Conservation (phyloP, 129 eudicot genomes). For the Pseudognaphalium luteoalbum region DNA sequence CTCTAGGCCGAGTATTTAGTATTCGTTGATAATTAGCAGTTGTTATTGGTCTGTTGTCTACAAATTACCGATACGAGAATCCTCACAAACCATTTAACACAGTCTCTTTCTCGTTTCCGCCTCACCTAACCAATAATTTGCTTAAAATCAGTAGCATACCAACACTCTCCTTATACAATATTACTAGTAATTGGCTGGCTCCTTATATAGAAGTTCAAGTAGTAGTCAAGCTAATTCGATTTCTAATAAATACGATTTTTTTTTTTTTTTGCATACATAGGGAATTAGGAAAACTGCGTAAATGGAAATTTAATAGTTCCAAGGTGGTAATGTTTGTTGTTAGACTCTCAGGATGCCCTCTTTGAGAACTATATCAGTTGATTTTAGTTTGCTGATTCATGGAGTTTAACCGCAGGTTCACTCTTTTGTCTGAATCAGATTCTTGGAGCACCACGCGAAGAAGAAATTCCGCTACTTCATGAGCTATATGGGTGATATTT, state of each 20-base stretch:
- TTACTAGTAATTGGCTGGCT: neutral
- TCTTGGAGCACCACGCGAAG: conserved; percentile 74
- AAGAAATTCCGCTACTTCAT: conserved; percentile 66
- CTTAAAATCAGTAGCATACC: neutral
- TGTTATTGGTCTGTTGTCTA: neutral
- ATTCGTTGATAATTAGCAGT: neutral
- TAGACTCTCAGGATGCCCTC: conserved; percentile 3
- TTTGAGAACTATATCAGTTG: conserved; percentile 23
- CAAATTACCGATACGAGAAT: neutral
- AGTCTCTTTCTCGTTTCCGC: neutral
- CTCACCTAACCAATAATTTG: neutral
- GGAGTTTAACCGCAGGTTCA: conserved; percentile 54
- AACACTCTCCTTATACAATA: neutral
- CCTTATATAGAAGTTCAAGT: neutral
- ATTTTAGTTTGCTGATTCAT: conserved; percentile 46
- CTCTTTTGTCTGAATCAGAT: conserved; percentile 74
- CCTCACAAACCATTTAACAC: neutral
- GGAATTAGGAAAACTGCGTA: neutral
- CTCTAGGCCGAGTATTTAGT: conserved; percentile 9
- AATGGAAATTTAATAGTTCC: neutral
- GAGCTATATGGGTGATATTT: conserved; percentile 69
- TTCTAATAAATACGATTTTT: neutral
- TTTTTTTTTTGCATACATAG: neutral
- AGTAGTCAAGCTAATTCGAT: neutral
- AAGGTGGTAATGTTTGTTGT: neutral